These are phyloP conservation scores for Ceratocystis papillata DNA, from an alignment of 2,329 filamentous ascomycete species.

Conservation along the genomic window DNA sequence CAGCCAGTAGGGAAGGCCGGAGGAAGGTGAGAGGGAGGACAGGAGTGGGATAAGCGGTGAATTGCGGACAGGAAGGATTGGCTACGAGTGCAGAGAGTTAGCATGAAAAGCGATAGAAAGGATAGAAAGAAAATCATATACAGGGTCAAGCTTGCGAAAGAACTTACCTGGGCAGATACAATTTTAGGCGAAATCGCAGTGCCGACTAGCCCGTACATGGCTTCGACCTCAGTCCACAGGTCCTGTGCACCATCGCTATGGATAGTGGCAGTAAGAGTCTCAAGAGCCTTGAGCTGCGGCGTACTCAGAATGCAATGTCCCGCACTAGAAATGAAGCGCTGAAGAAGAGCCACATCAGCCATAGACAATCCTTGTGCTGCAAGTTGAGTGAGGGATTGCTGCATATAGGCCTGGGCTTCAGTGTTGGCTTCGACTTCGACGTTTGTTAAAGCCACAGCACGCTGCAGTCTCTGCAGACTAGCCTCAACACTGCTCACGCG, in stretches of 20 bases:
- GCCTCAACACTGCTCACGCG: constrained; percentile 41
- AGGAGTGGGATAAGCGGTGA: constrained; percentile 41
- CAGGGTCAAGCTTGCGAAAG: background rate
- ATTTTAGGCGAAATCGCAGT: constrained; percentile 25
- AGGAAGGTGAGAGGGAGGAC: constrained; percentile 37
- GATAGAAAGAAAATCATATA: constrained; percentile 19
- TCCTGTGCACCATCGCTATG: constrained; percentile 19
- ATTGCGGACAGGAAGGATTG: constrained; percentile 51
- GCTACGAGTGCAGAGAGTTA: constrained; percentile 31
- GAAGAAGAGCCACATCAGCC: constrained; percentile 24
- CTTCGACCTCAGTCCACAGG: constrained; percentile 30
- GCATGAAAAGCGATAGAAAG: background rate
- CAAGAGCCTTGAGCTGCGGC: constrained; percentile 14
- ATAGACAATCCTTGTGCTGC: constrained; percentile 23
- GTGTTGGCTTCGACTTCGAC: background rate
- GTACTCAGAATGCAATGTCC: constrained; percentile 6
- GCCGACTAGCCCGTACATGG: constrained; percentile 31
- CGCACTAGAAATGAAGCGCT: constrained; percentile 22
- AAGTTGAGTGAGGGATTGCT: constrained; percentile 15
- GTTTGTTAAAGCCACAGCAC: constrained; percentile 24
- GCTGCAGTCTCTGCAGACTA: constrained; percentile 39
- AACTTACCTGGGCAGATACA: constrained; percentile 37
- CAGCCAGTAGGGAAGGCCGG: constrained; percentile 38
- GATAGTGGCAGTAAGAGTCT: constrained; percentile 8
- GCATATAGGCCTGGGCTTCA: background rate